phyloP scores from a whole-genome alignment of 2,329 filamentous ascomycete species.

The Akanthomyces lecanii region DNA sequence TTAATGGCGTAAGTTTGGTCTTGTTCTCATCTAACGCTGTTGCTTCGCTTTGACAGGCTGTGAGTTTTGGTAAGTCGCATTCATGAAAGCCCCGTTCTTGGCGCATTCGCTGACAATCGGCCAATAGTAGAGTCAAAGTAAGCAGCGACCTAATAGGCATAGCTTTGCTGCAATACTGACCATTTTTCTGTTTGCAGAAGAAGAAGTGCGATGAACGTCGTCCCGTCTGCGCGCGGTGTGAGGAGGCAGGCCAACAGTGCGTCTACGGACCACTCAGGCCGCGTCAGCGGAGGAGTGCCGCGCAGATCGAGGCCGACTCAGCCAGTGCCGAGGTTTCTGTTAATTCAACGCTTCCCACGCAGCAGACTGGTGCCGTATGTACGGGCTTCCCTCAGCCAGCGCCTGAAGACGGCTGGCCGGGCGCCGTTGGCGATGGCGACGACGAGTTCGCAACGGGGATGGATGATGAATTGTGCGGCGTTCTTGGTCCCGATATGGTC shows the following conservation, averaged over 20 bases:
- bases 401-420: background rate
- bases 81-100: background rate
- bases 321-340: conserved; percentile 9
- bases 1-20: too few relatives aligned
- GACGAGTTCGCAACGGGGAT: background rate
- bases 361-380: background rate
- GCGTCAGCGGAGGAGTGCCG: conserved; percentile 31
- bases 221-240: conserved; percentile 47
- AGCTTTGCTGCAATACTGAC: background rate
- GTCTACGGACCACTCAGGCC: conserved; percentile 45
- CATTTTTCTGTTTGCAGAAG: conserved; percentile 37
- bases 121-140: conserved; percentile 52
- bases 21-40: background rate
- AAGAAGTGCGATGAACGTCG: conserved; percentile 55
- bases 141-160: background rate
- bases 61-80: conserved; percentile 44
- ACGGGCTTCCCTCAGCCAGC: too few relatives aligned
- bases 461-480: too few relatives aligned
- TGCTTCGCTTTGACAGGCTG: conserved; percentile 37
- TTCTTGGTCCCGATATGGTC: background rate
- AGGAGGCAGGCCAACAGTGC: conserved; percentile 45
- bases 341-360: conserved; percentile 19
- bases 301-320: conserved; percentile 9
- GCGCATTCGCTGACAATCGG: conserved; percentile 20
- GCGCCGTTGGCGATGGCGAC: background rate